Conservation (phyloP, 208 protist species). For the Leishmania lainsoni region DNA sequence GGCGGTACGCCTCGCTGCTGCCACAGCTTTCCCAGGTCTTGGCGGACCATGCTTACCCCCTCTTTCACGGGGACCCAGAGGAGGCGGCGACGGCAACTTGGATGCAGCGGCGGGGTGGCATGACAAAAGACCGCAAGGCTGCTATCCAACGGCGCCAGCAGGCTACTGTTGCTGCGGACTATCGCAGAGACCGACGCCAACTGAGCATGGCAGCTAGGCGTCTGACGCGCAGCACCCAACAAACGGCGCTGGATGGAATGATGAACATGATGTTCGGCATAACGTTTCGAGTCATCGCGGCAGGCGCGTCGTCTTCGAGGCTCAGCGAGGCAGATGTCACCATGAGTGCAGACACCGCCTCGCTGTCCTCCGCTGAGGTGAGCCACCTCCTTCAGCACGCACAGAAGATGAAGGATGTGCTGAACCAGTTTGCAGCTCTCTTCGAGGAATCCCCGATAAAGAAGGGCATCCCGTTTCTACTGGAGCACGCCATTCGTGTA, state of each 20-base stretch:
- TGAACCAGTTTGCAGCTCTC: slow-evolving; percentile 63
- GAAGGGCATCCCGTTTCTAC: slow-evolving; percentile 82
- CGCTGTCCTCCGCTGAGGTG: background rate
- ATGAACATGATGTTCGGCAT: slow-evolving; percentile 41
- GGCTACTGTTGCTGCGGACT: slow-evolving; percentile 1
- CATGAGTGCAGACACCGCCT: background rate
- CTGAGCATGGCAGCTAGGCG: slow-evolving; percentile 6
- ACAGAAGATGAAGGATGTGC: slow-evolving; percentile 53
- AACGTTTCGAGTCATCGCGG: slow-evolving; percentile 25
- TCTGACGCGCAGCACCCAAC: slow-evolving; percentile 26
- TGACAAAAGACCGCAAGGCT: background rate
- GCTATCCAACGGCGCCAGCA: slow-evolving; percentile 2
- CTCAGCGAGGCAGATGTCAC: background rate
- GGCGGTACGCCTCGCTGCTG: slow-evolving; percentile 65
- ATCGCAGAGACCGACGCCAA: slow-evolving; percentile 7
- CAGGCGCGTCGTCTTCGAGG: background rate
- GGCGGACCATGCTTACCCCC: slow-evolving; percentile 39
- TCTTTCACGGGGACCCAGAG: slow-evolving; percentile 6
- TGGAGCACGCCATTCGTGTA: slow-evolving; percentile 56
- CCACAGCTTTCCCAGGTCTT: slow-evolving; percentile 69
- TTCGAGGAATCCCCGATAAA: slow-evolving; percentile 72
- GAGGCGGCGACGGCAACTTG: slow-evolving; percentile 5
- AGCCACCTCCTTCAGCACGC: slow-evolving; percentile 17
- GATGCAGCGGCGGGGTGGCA: slow-evolving; percentile 1
- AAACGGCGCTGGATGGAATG: slow-evolving; percentile 31